Evolutionary conservation across 78 protist genomes (phyloP).

Genomic region (Chrysochromulina tobinii): DNA sequence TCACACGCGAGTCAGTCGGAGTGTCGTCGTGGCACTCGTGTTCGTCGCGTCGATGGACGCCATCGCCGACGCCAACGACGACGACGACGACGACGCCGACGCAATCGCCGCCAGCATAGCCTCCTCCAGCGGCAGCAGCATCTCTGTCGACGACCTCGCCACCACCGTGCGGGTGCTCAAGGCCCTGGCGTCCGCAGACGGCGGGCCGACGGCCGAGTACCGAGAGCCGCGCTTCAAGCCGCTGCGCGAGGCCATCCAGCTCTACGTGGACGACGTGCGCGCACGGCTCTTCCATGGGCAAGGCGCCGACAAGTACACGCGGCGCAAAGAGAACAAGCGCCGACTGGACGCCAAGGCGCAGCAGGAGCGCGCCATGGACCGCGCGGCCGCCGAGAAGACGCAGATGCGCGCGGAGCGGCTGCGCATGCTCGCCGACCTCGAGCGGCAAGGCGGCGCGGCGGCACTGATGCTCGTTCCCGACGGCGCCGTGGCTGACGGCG

Average conservation of each 20-base stretch:
- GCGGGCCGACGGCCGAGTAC: not conserved
- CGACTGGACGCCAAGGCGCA: too few relatives aligned
- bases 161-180: not conserved
- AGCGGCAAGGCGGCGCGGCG: too few relatives aligned
- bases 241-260: not conserved
- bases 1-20: too few relatives aligned
- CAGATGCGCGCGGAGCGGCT: constrained; percentile 5
- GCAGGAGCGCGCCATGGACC: not conserved
- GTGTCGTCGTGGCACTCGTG: too few relatives aligned
- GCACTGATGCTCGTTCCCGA: not conserved
- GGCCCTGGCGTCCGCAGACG: not conserved
- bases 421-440: not conserved
- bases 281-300: not conserved
- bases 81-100: too few relatives aligned
- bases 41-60: too few relatives aligned
- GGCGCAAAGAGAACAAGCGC: not conserved
- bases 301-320: not conserved
- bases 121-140: too few relatives aligned
- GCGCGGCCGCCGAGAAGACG: not conserved
- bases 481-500: not conserved
- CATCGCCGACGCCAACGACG: too few relatives aligned
- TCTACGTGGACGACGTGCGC: not conserved
- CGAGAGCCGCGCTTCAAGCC: not conserved
- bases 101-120: too few relatives aligned
- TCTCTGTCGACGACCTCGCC: not conserved